Percentiles rank a stretch among this genome's conserved stretches.
These are phyloP conservation scores for Coniella vitis DNA, from an alignment of 2,329 filamentous ascomycete species.

Conservation along the genomic window DNA sequence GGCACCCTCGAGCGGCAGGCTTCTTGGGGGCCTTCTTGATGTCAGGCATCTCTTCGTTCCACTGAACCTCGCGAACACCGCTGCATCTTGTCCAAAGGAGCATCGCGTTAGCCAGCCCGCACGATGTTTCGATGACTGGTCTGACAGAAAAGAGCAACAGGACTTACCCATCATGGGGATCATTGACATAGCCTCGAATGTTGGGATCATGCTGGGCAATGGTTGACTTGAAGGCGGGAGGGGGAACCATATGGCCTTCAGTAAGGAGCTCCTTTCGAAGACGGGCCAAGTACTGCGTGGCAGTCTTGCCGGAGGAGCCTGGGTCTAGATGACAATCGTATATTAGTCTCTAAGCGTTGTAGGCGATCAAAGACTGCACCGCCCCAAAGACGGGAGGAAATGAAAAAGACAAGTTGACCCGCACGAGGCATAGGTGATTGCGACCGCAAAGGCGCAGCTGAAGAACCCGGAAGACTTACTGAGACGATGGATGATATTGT, in stretches of 20 bases:
- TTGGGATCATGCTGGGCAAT: constrained; percentile 18
- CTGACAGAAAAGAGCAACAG: neutral
- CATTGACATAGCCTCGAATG: constrained; percentile 29
- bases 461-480: neutral
- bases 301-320: constrained; percentile 32
- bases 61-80: constrained; percentile 24
- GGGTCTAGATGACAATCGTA: constrained; percentile 21
- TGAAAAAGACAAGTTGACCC: too few relatives aligned
- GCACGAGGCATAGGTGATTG: too few relatives aligned
- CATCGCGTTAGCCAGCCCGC: too few relatives aligned
- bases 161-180: constrained; percentile 18
- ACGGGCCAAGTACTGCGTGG: constrained; percentile 31
- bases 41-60: constrained; percentile 27
- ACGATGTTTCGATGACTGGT: too few relatives aligned
- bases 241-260: constrained; percentile 37
- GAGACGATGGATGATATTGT: constrained; percentile 33
- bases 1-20: too few relatives aligned
- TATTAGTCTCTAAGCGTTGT: neutral
- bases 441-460: neutral
- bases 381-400: too few relatives aligned
- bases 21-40: constrained; percentile 23
- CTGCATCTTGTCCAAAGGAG: too few relatives aligned
- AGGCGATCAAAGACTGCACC: neutral
- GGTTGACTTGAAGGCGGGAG: constrained; percentile 24
- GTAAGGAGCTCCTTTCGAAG: constrained; percentile 28